Conservation (phyloP, 768 basidiomycete species). For the Rubroboletus pulcherrimus region DNA sequence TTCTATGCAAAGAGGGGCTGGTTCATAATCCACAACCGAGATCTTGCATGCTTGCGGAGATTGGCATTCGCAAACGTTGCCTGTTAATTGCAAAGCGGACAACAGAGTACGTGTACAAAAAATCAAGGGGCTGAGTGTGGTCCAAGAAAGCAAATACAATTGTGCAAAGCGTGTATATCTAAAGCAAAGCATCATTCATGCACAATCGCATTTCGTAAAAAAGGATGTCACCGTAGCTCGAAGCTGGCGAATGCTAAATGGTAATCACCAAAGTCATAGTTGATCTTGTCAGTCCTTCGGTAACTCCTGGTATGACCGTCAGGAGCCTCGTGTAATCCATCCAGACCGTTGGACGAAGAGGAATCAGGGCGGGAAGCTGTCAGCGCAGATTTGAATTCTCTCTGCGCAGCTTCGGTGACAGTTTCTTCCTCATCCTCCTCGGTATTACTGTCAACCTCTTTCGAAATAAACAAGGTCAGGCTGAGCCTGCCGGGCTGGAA, state of each 20-base stretch:
- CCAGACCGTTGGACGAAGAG: constrained; percentile 19
- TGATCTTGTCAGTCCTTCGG: constrained; percentile 91
- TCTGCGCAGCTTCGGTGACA: constrained; percentile 69
- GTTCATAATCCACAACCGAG: not conserved
- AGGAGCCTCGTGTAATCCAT: constrained; percentile 12
- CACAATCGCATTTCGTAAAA: constrained; percentile 9
- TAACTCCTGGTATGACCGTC: constrained; percentile 42
- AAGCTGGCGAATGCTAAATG: constrained; percentile 89
- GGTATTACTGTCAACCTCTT: constrained; percentile 42
- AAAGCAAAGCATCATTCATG: constrained; percentile 20
- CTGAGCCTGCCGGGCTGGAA: constrained; percentile 86
- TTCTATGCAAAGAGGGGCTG: not conserved
- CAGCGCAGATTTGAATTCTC: constrained; percentile 67
- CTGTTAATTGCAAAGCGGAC: constrained; percentile 16
- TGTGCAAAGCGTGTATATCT: constrained; percentile 18
- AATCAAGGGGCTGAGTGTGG: constrained; percentile 2
- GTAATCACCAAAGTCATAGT: constrained; percentile 95
- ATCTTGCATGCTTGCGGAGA: not conserved
- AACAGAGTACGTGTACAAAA: constrained; percentile 16
- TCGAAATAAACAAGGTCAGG: constrained; percentile 89
- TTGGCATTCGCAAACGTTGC: constrained; percentile 11
- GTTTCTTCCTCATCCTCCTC: constrained; percentile 48
- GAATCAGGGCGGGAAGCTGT: constrained; percentile 29
- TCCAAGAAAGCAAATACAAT: constrained; percentile 15
- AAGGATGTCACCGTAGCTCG: constrained; percentile 43